Evolutionary conservation across 1,139 yeast genomes (phyloP).

Genomic region (Meyerozyma carpophila): DNA sequence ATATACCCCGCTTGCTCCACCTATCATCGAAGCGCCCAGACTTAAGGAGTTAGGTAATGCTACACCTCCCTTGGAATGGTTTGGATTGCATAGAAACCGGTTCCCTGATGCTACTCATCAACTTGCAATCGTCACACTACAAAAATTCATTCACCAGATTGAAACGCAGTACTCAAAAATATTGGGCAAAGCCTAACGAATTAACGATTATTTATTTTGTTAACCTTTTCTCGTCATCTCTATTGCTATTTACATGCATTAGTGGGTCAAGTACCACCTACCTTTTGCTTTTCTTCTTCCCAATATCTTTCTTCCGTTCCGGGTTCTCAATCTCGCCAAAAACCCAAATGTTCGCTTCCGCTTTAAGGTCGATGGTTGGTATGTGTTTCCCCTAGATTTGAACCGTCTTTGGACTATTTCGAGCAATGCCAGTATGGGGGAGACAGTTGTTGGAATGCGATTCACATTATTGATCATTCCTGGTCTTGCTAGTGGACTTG

Average conservation of each 20-base stretch:
- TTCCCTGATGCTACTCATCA: slow-evolving; percentile 88
- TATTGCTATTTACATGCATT: slow-evolving; percentile 6
- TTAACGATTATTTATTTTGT: not conserved
- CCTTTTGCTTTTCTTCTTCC: slow-evolving; percentile 82
- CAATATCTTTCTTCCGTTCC: slow-evolving; percentile 73
- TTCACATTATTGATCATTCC: not conserved
- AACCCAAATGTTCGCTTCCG: slow-evolving; percentile 91
- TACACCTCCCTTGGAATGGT: slow-evolving; percentile 97
- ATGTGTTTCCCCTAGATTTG: slow-evolving; percentile 89
- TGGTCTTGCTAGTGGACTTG: not conserved
- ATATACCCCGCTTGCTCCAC: slow-evolving; percentile 67
- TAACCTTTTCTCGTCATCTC: not conserved
- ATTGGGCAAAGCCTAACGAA: slow-evolving; percentile 32
- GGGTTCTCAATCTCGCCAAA: slow-evolving; percentile 77
- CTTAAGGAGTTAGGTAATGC: slow-evolving; percentile 90
- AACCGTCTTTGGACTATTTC: slow-evolving; percentile 59
- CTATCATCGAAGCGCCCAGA: slow-evolving; percentile 84
- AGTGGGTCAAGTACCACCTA: slow-evolving; percentile 89
- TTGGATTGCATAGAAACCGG: slow-evolving; percentile 81
- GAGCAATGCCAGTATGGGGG: slow-evolving; percentile 21
- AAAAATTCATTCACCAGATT: slow-evolving; percentile 62
- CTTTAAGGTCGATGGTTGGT: slow-evolving; percentile 87
- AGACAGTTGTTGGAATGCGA: slow-evolving; percentile 2
- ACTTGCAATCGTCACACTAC: slow-evolving; percentile 65
- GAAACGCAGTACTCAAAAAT: slow-evolving; percentile 47